Evolutionary conservation across 805 yeast species (phyloP), one percentile per base, ranked within the genome.

Genomic region (Starmerella vitae): DNA sequence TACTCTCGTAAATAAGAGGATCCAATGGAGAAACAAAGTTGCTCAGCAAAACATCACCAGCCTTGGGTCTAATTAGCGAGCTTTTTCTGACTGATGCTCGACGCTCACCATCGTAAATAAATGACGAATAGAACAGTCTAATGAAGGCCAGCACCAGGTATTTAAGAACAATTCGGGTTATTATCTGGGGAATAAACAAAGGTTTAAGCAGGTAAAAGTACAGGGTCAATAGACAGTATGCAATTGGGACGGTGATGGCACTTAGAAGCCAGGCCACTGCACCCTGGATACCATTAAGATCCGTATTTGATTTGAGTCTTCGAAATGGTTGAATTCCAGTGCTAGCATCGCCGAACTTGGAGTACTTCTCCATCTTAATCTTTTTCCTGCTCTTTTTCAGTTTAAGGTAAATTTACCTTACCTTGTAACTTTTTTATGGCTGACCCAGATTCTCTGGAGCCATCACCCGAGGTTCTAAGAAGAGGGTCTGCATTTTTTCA

Each of bases 251-350:
- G 1, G 86, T 77, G 51, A 84, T 61, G 5, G 82, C 74, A 58
- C 86, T 96, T 44, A 83, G 72, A 3, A 83, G 74, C 39, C 76
- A 60, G 52, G 75, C 36, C n/a, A 33, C 35, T 2, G 31, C 31
- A 12, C 36, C 24, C 15, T 42, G 31, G 6, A 36, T 14, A 14
- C 30, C 19, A 21, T 27, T 24, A 30, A 27, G 27, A 14, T 26
- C 24, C 20, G 39, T 17, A 48, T 43, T 17, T 40, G 39, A 24
- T 27, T 41, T 44, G 14, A 45, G 41, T 10, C 88, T 85, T 62
- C 76, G 65, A 49, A 84, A 85, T 3, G 95, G 95, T 0, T 93
- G 76, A 17, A 85, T 78, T 14, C 95, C 95, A 1, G 95, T 85
- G 3, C 88, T 86, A 51, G 76, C 79, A 54, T 85, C 95, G 54